Percentiles rank a stretch among this genome's conserved stretches.
Evolutionary conservation across 352 stramenopile genomes (phyloP).

Genomic region (Pythium dissimile): DNA sequence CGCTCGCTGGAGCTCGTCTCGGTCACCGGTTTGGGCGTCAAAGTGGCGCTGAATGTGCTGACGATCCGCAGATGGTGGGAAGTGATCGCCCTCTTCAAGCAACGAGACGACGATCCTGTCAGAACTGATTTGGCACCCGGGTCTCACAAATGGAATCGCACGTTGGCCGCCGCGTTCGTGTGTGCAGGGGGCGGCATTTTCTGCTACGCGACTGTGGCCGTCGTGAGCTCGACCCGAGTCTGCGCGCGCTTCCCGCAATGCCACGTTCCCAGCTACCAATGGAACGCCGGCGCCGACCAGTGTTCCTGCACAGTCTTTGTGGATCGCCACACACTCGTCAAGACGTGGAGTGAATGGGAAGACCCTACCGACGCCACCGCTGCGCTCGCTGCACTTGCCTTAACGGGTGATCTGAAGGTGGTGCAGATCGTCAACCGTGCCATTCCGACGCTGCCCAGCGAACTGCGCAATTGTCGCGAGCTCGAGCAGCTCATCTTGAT

Average conservation of each 20-base stretch:
- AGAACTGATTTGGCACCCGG: no score
- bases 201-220: conserved; percentile 8
- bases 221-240: not conserved
- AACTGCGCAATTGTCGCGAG: conserved; percentile 6
- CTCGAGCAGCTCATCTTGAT: conserved; percentile 20
- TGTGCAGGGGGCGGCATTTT: conserved; percentile 2
- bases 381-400: conserved; percentile 5
- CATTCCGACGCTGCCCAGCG: conserved; percentile 1
- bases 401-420: conserved; percentile 9
- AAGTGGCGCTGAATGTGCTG: conserved; percentile 32
- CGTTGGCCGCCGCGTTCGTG: not conserved
- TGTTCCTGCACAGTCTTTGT: conserved; percentile 30
- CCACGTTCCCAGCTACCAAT: conserved; percentile 11
- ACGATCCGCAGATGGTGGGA: conserved; percentile 39
- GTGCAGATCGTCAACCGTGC: conserved; percentile 23
- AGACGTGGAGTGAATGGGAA: conserved; percentile 17
- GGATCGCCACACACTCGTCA: conserved; percentile 2
- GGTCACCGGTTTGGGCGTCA: conserved; percentile 19
- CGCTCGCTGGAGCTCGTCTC: conserved; percentile 37
- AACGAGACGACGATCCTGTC: not conserved
- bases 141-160: not conserved
- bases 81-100: conserved; percentile 20
- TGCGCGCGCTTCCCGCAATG: conserved; percentile 2
- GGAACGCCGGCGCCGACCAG: conserved; percentile 10
- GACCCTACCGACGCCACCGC: conserved; percentile 6